A percentile compares a stretch with the other conserved stretches of the same genome.
These are phyloP conservation scores for Diospyros lotus DNA, from an alignment of 148 eudicot genomes.

Conservation along the genomic window DNA sequence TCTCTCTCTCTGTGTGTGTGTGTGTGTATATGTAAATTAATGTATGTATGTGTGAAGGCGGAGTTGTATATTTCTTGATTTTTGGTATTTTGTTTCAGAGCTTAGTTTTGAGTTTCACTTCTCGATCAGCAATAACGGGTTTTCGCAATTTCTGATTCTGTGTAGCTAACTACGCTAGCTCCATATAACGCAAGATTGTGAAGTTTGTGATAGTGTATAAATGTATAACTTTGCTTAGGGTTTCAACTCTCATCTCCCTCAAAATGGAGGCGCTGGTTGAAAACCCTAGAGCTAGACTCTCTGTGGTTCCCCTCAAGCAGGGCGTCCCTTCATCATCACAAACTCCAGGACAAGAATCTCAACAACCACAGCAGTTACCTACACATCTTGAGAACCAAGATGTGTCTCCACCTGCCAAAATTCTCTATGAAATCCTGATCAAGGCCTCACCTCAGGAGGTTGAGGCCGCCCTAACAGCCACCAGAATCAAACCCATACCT, in stretches of 20 bases:
- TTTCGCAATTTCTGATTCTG: not conserved
- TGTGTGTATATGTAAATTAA: not conserved
- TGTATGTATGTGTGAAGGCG: no score
- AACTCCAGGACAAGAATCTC: conserved; percentile 4
- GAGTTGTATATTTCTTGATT: not conserved
- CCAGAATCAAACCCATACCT: conserved; percentile 43
- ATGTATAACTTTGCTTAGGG: conserved; percentile 10
- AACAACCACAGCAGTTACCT: conserved; percentile 25
- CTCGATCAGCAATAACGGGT: not conserved
- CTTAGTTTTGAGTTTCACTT: not conserved
- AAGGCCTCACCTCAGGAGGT: conserved; percentile 30
- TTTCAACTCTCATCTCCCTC: conserved; percentile 4
- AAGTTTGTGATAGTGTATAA: not conserved
- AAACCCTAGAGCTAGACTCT: conserved; percentile 12
- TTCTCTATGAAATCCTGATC: conserved; percentile 52
- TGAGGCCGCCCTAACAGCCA: conserved; percentile 36
- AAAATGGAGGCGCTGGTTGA: conserved; percentile 28
- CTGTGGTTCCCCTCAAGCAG: conserved; percentile 11
- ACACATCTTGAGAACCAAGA: conserved; percentile 37
- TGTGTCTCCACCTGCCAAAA: conserved; percentile 47
- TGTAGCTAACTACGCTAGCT: not conserved
- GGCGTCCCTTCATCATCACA: conserved; percentile 13
- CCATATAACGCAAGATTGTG: not conserved
- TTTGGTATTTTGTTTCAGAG: not conserved
- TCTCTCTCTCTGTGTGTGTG: not conserved